Percentiles rank a stretch among this genome's conserved stretches.
Conservation (phyloP, 805 yeast genomes). For the Starmerella gropengiesseri region DNA sequence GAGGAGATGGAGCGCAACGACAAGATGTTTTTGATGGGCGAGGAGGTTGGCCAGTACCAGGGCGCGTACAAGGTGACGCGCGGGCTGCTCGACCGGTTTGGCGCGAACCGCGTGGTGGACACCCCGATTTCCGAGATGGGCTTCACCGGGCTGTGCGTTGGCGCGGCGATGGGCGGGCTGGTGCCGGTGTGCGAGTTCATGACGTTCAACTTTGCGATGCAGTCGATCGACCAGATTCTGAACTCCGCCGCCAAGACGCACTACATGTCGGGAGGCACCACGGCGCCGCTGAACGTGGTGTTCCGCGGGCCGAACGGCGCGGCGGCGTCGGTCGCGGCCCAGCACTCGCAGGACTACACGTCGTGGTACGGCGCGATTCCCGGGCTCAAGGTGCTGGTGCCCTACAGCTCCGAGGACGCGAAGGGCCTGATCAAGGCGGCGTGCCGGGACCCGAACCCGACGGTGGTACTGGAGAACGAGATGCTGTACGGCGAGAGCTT, state of each 20-base stretch:
- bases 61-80: conserved; percentile 98
- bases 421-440: conserved; percentile 94
- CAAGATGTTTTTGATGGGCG: conserved; percentile 91
- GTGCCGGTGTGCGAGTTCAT: conserved; percentile 96
- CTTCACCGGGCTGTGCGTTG: conserved; percentile 87
- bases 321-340: conserved; percentile 99
- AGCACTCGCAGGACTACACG: conserved; percentile 95
- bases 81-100: conserved; percentile 89
- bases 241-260: conserved; percentile 98
- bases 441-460: conserved; percentile 97
- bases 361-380: conserved; percentile 99
- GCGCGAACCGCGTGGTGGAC: conserved; percentile 85
- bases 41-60: conserved; percentile 97
- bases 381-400: conserved; percentile 92
- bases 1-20: conserved; percentile 97
- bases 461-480: conserved; percentile 91
- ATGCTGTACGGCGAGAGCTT: conserved; percentile 84
- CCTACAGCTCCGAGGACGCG: conserved; percentile 90
- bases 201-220: conserved; percentile 99
- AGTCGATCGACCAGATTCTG: conserved; percentile 94
- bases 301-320: conserved; percentile 99
- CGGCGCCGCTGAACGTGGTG: conserved; percentile 81
- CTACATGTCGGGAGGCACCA: conserved; percentile 99
- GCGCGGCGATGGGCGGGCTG: conserved; percentile 92
- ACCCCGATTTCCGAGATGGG: conserved; percentile 99